A percentile compares a stretch with the other conserved stretches of the same genome.
Conservation (phyloP, 805 yeast genomes). For the Trichomonascus vanleenenianus region DNA sequence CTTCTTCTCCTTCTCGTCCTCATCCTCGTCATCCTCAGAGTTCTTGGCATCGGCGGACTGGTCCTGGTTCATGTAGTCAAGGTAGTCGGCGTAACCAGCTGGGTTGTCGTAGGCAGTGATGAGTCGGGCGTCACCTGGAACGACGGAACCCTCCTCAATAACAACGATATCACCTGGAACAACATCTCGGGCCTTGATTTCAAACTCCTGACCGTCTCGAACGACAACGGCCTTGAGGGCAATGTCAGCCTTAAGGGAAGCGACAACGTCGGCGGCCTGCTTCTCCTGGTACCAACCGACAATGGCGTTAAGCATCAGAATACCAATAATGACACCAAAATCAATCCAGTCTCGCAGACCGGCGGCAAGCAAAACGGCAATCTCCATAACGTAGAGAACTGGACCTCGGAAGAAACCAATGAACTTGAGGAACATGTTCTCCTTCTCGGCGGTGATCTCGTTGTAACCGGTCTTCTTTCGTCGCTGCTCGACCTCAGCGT, state of each 20-base stretch:
- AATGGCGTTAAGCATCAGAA: constrained; percentile 76
- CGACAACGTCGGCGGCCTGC: constrained; percentile 97
- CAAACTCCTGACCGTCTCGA: constrained; percentile 74
- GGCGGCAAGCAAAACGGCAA: constrained; percentile 89
- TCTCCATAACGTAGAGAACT: constrained; percentile 93
- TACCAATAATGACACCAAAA: constrained; percentile 93
- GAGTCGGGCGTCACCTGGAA: constrained; percentile 89
- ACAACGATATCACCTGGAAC: constrained; percentile 93
- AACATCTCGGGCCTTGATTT: constrained; percentile 74
- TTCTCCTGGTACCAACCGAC: constrained; percentile 97
- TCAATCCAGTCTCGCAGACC: constrained; percentile 98
- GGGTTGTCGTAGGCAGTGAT: constrained; percentile 32
- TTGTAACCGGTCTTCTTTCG: constrained; percentile 85
- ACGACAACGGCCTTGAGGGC: constrained; percentile 84
- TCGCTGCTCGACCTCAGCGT: constrained; percentile 71
- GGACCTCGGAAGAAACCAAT: constrained; percentile 87
- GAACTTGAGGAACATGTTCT: constrained; percentile 72
- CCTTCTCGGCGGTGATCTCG: constrained; percentile 83
- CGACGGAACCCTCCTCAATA: constrained; percentile 87
- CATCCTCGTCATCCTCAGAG: constrained; percentile 22
- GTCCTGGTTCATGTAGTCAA: constrained; percentile 32
- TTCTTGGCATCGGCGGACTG: constrained; percentile 22
- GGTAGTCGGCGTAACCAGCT: constrained; percentile 31
- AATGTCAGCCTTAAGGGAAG: constrained; percentile 87
- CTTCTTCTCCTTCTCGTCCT: constrained; percentile 52